Evolutionary conservation across 1,284 basidiomycete species (phyloP).

Genomic region (Marasmius sp.): DNA sequence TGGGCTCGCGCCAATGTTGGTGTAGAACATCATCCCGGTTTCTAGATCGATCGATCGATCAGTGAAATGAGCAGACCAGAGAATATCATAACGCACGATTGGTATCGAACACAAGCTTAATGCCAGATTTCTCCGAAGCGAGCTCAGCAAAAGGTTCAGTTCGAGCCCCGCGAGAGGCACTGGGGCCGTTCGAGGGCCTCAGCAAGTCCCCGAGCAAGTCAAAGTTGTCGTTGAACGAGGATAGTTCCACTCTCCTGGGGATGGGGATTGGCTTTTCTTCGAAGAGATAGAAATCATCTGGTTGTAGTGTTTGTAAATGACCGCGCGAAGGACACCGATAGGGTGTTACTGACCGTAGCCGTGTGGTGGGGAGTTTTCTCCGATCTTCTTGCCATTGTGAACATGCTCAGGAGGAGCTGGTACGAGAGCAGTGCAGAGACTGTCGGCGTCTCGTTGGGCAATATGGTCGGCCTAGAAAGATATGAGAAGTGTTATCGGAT

Average conservation of each 20-base stretch:
- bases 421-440: conserved; percentile 53
- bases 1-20: conserved; percentile 51
- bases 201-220: conserved; percentile 53
- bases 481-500: not conserved
- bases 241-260: conserved; percentile 39
- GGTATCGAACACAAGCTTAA: conserved; percentile 60
- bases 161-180: conserved; percentile 20
- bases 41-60: conserved; percentile 37
- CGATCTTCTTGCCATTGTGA: conserved; percentile 53
- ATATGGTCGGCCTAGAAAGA: conserved; percentile 50
- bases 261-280: conserved; percentile 29
- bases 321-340: not conserved
- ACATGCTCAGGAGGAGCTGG: conserved; percentile 48
- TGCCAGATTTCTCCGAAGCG: conserved; percentile 55
- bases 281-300: conserved; percentile 71
- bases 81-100: conserved; percentile 53
- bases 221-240: conserved; percentile 30
- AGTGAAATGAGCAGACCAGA: not conserved
- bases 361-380: conserved; percentile 51
- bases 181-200: conserved; percentile 29
- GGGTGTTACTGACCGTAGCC: conserved; percentile 50
- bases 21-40: conserved; percentile 73
- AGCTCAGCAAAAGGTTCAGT: conserved; percentile 52
- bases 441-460: conserved; percentile 48
- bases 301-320: conserved; percentile 3